Conservation (phyloP, 805 yeast genomes). For the Hanseniaspora clermontiae region DNA sequence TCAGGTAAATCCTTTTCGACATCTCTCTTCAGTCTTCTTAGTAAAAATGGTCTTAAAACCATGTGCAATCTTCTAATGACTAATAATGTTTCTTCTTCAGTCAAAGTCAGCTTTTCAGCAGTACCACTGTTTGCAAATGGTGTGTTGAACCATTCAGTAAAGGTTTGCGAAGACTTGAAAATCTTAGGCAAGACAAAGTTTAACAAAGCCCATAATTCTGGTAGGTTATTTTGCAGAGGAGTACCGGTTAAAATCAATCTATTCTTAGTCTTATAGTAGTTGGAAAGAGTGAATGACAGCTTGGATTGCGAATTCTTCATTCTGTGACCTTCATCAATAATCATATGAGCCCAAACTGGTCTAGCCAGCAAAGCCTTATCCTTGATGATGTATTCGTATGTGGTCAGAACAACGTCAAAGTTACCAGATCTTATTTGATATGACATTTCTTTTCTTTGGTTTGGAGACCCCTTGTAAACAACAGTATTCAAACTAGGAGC, state of each 20-base stretch:
- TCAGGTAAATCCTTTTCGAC: slow-evolving; percentile 79
- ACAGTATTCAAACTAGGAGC: slow-evolving; percentile 66
- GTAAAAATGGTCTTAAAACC: slow-evolving; percentile 70
- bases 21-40: slow-evolving; percentile 74
- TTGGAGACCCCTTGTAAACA: slow-evolving; percentile 67
- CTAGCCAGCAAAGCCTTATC: slow-evolving; percentile 60
- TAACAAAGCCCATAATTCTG: slow-evolving; percentile 74
- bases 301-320: slow-evolving; percentile 72
- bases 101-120: slow-evolving; percentile 65
- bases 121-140: slow-evolving; percentile 78
- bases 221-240: slow-evolving; percentile 72
- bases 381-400: slow-evolving; percentile 69
- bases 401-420: slow-evolving; percentile 65
- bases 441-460: slow-evolving; percentile 54
- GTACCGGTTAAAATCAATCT: slow-evolving; percentile 79
- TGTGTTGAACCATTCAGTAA: slow-evolving; percentile 83
- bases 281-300: slow-evolving; percentile 55
- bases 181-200: slow-evolving; percentile 74
- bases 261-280: slow-evolving; percentile 60
- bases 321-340: slow-evolving; percentile 83
- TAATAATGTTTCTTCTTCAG: slow-evolving; percentile 76
- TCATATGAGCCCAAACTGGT: slow-evolving; percentile 73
- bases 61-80: slow-evolving; percentile 76
- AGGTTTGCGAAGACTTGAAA: slow-evolving; percentile 73
- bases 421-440: slow-evolving; percentile 52